Base-by-base conservation (phyloP, 257 asterid genomes). In the Gentiana macrophylla region DNA sequence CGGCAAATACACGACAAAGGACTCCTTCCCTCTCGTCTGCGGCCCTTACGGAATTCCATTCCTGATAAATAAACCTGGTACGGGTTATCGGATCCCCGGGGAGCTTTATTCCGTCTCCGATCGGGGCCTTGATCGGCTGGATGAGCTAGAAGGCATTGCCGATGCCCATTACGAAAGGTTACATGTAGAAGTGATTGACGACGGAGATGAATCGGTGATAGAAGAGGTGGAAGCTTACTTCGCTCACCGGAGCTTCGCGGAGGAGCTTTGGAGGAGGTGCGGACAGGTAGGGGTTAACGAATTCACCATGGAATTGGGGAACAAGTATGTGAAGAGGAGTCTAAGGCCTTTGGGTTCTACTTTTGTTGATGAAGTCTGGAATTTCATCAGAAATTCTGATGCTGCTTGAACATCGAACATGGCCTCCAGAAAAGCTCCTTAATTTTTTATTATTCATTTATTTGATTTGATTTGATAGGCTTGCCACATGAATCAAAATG, bases 11-110 rank as follows among this genome's bases (percentile, higher is more conserved):
- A 70, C 75, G 9, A 87, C 96, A 54, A 63, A 60, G 15, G 63
- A 56, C 6, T 4, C 77, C 6, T 82, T 70, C 66, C 94, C 96
- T 2, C 80, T 87, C 32, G 93, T 76, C 15, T 56, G 75, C 70
- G 96, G 96, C 5, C 88, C 94, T 60, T 64, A 77, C 83, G 87
- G 87, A 13, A 68, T 84, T 62, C 93, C 94, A n/a, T 84, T 64
- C 72, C 54, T 87, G 63, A 68, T 87, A 67, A 73, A 84, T 59
- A 78, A 70, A 45, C 79, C 71, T 32, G 84, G 87, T 1, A 74
- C 70, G 5, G 93, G 93, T 12, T 56, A 32, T 8, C 79, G 68
- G 13, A 60, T 87, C 54, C 49, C 44, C 3, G 96, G 94, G 3
- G 94, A 84, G 81, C 79, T 87, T 3, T 87, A 82, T 67, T 49